These are phyloP conservation scores for Leishmania guyanensis DNA, from an alignment of 208 protist species.

Conservation along the genomic window DNA sequence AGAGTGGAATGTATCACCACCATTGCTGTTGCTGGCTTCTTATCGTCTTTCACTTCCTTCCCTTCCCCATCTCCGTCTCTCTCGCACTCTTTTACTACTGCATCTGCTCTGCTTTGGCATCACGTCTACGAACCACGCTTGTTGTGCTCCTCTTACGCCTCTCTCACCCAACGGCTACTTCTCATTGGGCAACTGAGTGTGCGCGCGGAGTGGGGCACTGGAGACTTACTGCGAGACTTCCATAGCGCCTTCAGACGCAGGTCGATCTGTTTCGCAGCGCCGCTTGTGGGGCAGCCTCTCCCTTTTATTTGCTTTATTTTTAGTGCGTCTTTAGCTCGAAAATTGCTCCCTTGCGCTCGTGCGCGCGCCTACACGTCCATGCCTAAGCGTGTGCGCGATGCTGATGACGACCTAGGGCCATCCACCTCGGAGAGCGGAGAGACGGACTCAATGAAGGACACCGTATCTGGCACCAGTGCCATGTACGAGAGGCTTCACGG, in stretches of 20 bases:
- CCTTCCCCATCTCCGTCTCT: neutral
- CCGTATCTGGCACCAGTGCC: neutral
- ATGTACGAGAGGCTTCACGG: neutral
- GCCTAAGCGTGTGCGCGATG: conserved; percentile 23
- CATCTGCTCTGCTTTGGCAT: neutral
- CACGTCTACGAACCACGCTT: neutral
- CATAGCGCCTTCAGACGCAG: neutral
- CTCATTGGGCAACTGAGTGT: too few species aligned
- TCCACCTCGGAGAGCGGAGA: neutral
- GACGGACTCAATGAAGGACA: neutral
- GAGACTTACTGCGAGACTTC: neutral
- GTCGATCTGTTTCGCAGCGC: neutral
- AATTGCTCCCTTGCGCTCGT: neutral
- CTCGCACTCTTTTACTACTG: neutral
- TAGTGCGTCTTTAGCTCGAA: neutral
- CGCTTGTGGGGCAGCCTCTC: neutral
- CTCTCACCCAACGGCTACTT: neutral
- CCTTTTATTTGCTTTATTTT: neutral
- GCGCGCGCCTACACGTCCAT: neutral
- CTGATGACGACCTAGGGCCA: neutral
- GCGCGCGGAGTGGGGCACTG: neutral
- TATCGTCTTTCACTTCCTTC: neutral
- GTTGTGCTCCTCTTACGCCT: neutral
- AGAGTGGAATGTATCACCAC: neutral
- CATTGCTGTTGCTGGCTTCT: neutral